Evolutionary conservation across 2,329 filamentous ascomycete species (phyloP).

Genomic region (Corinectria fuckeliana): DNA sequence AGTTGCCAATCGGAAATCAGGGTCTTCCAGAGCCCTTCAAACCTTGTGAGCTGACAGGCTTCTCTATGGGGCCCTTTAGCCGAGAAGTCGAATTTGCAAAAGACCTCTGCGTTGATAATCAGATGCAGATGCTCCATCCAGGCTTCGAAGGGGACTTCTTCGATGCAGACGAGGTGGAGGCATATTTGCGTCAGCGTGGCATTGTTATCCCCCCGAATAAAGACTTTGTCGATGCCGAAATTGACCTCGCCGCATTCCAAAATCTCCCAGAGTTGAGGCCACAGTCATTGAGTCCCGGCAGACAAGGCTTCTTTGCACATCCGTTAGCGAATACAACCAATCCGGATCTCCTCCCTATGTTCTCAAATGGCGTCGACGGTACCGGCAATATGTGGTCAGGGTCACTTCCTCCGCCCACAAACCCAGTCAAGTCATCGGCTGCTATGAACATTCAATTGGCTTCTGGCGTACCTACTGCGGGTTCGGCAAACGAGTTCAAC

Average conservation of each 20-base stretch:
- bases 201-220: slow-evolving; percentile 66
- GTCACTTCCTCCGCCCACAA: slow-evolving; percentile 13
- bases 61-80: slow-evolving; percentile 57
- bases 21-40: slow-evolving; percentile 39
- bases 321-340: background rate
- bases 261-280: slow-evolving; percentile 14
- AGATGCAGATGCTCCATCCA: slow-evolving; percentile 60
- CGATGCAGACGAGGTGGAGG: slow-evolving; percentile 77
- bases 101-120: slow-evolving; percentile 51
- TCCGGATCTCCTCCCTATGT: slow-evolving; percentile 12
- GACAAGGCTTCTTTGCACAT: slow-evolving; percentile 22
- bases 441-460: slow-evolving; percentile 14
- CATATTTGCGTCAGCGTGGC: slow-evolving; percentile 70
- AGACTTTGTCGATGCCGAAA: slow-evolving; percentile 66
- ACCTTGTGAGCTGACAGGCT: slow-evolving; percentile 35
- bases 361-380: slow-evolving; percentile 8
- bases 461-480: slow-evolving; percentile 2
- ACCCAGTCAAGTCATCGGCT: slow-evolving; percentile 13
- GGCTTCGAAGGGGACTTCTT: slow-evolving; percentile 79
- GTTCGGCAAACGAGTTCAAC: slow-evolving; percentile 14
- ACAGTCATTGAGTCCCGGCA: background rate
- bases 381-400: slow-evolving; percentile 23
- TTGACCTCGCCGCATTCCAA: slow-evolving; percentile 53
- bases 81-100: slow-evolving; percentile 46
- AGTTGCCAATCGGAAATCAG: slow-evolving; percentile 45